Percentiles rank a stretch among this genome's conserved stretches.
These are phyloP conservation scores for Diplodia scrobiculata DNA, from an alignment of 2,329 filamentous ascomycete genomes.

Conservation along the genomic window DNA sequence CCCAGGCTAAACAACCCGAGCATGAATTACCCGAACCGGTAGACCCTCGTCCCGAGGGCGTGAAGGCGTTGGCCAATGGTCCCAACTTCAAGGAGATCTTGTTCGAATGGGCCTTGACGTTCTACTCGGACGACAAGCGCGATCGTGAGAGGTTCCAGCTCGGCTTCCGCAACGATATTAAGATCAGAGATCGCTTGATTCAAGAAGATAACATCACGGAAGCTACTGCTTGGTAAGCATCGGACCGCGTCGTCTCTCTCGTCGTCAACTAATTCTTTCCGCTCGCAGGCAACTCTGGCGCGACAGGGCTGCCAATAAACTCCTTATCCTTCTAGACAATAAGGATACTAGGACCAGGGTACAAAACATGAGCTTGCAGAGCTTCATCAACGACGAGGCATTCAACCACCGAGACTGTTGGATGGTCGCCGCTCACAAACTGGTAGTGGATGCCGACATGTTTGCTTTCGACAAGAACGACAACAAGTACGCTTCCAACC, in stretches of 20 bases:
- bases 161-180: background rate
- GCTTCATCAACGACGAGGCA: background rate
- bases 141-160: background rate
- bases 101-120: background rate
- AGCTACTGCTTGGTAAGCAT: background rate
- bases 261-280: background rate
- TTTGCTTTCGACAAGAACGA: background rate
- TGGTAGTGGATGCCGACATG: background rate
- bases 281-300: background rate
- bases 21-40: too few relatives aligned
- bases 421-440: background rate
- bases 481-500: too few relatives aligned
- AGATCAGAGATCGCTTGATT: too few relatives aligned
- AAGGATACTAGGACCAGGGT: background rate
- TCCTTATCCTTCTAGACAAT: background rate
- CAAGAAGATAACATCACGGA: background rate
- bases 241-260: background rate
- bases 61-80: background rate
- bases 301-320: background rate
- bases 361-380: background rate
- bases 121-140: background rate
- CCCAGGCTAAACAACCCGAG: too few relatives aligned
- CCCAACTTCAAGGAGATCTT: background rate
- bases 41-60: too few relatives aligned
- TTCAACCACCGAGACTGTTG: background rate